These are phyloP conservation scores for Fusarium verrucosum DNA, from an alignment of 2,329 filamentous ascomycete species.

Conservation along the genomic window DNA sequence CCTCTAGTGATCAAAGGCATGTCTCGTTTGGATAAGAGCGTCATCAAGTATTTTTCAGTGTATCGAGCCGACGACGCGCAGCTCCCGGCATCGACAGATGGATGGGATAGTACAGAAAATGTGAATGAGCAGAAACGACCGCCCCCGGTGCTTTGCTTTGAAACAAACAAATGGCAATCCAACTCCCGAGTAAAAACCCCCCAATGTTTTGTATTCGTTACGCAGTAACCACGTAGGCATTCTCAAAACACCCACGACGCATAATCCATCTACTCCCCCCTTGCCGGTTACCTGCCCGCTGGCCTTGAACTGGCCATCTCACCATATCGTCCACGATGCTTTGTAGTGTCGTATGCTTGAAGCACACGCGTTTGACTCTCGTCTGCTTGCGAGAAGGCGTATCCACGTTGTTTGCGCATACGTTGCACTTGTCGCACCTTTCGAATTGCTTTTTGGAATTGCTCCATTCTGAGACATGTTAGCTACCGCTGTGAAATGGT, in stretches of 20 bases:
- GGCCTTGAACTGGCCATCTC: constrained; percentile 78
- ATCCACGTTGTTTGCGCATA: constrained; percentile 98
- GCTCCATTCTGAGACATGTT: constrained; percentile 80
- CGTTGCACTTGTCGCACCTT: constrained; percentile 98
- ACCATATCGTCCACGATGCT: constrained; percentile 88
- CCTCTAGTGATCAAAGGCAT: constrained; percentile 1
- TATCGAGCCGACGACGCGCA: constrained; percentile 25
- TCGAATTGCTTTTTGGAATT: constrained; percentile 99
- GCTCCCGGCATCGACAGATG: constrained; percentile 26
- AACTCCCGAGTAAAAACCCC: constrained; percentile 38
- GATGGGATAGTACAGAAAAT: constrained; percentile 23
- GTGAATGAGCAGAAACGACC: constrained; percentile 17
- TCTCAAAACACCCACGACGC: constrained; percentile 34
- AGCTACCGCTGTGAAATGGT: neutral
- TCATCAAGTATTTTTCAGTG: constrained; percentile 25
- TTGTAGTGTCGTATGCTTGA: constrained; percentile 97
- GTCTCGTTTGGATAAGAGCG: constrained; percentile 18
- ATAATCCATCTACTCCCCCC: constrained; percentile 8
- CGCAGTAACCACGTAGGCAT: constrained; percentile 29
- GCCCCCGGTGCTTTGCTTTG: constrained; percentile 20
- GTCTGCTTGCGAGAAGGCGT: constrained; percentile 97
- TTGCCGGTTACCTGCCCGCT: constrained; percentile 34
- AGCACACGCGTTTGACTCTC: constrained; percentile 94
- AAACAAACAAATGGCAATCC: constrained; percentile 40
- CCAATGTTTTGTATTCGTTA: constrained; percentile 41